These are phyloP conservation scores for Catenaria anguillulae DNA, from an alignment of 371 early-diverging fungal genomes.

Conservation along the genomic window DNA sequence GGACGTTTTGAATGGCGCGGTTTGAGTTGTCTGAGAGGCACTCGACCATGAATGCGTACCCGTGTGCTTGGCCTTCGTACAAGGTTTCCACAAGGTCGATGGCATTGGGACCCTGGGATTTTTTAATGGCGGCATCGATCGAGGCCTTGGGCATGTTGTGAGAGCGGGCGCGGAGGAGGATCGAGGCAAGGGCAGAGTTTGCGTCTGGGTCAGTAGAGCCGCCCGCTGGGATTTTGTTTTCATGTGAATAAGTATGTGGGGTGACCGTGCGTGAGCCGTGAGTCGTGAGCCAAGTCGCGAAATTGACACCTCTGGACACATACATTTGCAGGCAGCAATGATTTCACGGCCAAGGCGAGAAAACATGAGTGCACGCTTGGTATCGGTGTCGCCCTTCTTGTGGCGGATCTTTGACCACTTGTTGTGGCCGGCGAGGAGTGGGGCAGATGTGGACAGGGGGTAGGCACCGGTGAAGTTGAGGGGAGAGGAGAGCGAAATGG, in stretches of 20 bases:
- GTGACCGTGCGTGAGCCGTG: not conserved
- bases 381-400: constrained; percentile 6
- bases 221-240: too few relatives aligned
- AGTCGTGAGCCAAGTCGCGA: too few relatives aligned
- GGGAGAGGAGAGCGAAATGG: too few relatives aligned
- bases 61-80: not conserved
- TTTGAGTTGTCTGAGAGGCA: not conserved
- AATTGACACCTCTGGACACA: not conserved
- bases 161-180: not conserved
- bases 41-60: constrained; percentile 2
- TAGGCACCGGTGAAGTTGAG: too few relatives aligned
- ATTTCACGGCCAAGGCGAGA: not conserved
- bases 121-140: constrained; percentile 5
- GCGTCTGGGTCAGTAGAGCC: constrained; percentile 1
- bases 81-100: not conserved
- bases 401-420: constrained; percentile 9
- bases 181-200: not conserved
- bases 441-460: too few relatives aligned
- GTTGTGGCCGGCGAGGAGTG: constrained; percentile 7
- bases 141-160: not conserved
- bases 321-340: constrained; percentile 1
- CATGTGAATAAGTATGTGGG: too few relatives aligned
- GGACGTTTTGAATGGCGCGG: not conserved
- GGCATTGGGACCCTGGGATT: not conserved
- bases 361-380: not conserved